Evolutionary conservation across 164 flowering plant species (phyloP).

Genomic region (Berberis thunbergii): DNA sequence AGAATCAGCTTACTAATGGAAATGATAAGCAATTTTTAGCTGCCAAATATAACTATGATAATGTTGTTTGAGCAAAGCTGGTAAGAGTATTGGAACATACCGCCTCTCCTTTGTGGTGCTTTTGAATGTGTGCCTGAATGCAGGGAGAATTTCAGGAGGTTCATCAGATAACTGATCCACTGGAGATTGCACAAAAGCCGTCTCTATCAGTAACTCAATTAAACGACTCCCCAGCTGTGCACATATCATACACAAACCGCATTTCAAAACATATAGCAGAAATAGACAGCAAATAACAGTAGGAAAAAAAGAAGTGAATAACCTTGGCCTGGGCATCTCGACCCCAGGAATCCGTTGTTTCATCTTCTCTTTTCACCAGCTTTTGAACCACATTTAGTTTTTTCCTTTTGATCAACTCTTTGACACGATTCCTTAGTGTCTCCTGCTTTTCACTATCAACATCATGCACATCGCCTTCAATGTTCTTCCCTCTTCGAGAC

Average conservation of each 20-base stretch:
- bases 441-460: conserved; percentile 37
- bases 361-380: conserved; percentile 50
- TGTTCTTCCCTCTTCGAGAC: conserved; percentile 17
- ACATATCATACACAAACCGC: conserved; percentile 11
- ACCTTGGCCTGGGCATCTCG: conserved; percentile 85
- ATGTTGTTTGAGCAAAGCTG: background rate
- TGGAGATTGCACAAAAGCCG: conserved; percentile 82
- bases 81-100: conserved; percentile 24
- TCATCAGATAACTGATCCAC: conserved; percentile 45
- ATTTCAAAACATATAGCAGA: background rate
- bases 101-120: conserved; percentile 34
- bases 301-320: conserved; percentile 12
- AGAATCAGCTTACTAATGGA: too few species aligned
- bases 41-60: too few species aligned
- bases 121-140: conserved; percentile 64
- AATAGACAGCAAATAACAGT: background rate
- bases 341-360: conserved; percentile 43
- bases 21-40: too few species aligned
- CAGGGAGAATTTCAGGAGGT: conserved; percentile 89
- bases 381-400: conserved; percentile 47
- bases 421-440: conserved; percentile 47
- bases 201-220: conserved; percentile 60
- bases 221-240: conserved; percentile 87
- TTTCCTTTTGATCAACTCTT: conserved; percentile 50
- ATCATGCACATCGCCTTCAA: conserved; percentile 21